Percentiles rank a stretch among this genome's conserved stretches.
These are phyloP conservation scores for Luzula sylvatica DNA, from an alignment of 176 grass and related monocot genomes.

Conservation along the genomic window DNA sequence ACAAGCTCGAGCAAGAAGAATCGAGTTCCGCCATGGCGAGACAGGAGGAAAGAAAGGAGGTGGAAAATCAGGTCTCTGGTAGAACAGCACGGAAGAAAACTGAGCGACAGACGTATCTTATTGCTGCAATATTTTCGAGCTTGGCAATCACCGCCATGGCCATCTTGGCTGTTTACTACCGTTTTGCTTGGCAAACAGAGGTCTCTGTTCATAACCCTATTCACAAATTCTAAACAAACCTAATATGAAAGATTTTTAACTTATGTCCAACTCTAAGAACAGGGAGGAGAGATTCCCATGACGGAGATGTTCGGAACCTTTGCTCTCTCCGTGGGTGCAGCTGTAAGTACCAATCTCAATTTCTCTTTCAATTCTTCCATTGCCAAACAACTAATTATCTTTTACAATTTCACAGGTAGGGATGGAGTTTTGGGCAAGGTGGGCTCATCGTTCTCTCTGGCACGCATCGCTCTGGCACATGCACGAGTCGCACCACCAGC, in stretches of 20 bases:
- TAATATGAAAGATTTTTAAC: neutral
- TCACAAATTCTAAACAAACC: too few species aligned
- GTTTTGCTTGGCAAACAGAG: conserved; percentile 78
- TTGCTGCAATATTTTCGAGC: conserved; percentile 75
- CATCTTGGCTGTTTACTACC: conserved; percentile 56
- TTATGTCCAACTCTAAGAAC: neutral
- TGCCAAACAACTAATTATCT: too few species aligned
- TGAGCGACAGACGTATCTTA: conserved; percentile 61
- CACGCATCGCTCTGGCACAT: conserved; percentile 78
- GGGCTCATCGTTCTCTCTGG: conserved; percentile 80
- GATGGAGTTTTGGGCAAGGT: conserved; percentile 85
- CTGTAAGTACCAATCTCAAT: conserved; percentile 22
- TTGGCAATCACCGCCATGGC: conserved; percentile 69
- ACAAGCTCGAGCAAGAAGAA: neutral
- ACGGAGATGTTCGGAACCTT: conserved; percentile 81
- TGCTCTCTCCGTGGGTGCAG: conserved; percentile 70
- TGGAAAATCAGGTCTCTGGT: conserved; percentile 26
- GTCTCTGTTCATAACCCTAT: conserved; percentile 5
- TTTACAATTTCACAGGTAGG: conserved; percentile 47
- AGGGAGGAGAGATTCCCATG: conserved; percentile 69
- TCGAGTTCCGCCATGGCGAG: neutral
- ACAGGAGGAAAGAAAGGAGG: conserved; percentile 27
- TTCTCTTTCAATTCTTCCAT: too few species aligned
- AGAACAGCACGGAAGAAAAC: conserved; percentile 42
- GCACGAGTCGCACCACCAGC: conserved; percentile 86